A percentile compares a stretch with the other conserved stretches of the same genome.
Conservation (phyloP, 306 rosid genomes). For the Heteromeles arbutifolia region DNA sequence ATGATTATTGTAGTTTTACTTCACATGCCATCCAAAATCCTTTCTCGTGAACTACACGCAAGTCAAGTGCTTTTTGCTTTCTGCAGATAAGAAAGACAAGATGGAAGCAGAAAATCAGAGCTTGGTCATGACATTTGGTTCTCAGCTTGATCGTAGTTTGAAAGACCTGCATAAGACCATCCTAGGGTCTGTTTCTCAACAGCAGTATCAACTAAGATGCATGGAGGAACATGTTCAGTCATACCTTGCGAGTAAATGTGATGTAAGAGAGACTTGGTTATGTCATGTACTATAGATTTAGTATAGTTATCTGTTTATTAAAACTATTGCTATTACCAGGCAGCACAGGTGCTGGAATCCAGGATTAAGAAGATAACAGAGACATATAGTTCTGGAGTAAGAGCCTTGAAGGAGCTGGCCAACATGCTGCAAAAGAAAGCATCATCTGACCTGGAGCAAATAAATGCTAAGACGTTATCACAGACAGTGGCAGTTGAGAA, state of each 20-base stretch:
- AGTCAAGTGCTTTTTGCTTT: neutral
- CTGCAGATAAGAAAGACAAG: conserved; percentile 60
- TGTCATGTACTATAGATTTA: conserved; percentile 1
- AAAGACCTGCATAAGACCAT: conserved; percentile 62
- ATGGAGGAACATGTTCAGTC: conserved; percentile 67
- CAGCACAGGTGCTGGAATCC: conserved; percentile 58
- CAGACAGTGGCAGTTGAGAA: conserved; percentile 57
- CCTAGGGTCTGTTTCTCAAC: conserved; percentile 68
- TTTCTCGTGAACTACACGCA: neutral
- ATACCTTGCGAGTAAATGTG: conserved; percentile 58
- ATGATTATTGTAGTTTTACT: neutral
- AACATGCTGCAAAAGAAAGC: conserved; percentile 55
- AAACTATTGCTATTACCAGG: conserved; percentile 34
- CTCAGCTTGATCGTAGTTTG: conserved; percentile 56
- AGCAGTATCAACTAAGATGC: conserved; percentile 57
- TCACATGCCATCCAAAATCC: neutral
- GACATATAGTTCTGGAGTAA: conserved; percentile 60
- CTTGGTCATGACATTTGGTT: conserved; percentile 55
- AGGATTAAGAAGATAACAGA: conserved; percentile 60
- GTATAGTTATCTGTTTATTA: conserved; percentile 11
- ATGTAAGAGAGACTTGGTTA: conserved; percentile 48
- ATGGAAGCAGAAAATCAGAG: conserved; percentile 66
- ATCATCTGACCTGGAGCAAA: conserved; percentile 63
- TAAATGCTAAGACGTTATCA: conserved; percentile 42
- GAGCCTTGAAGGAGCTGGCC: conserved; percentile 51